Conservation (phyloP, 1,284 basidiomycete species). For the Ustilago shanxiensis region DNA sequence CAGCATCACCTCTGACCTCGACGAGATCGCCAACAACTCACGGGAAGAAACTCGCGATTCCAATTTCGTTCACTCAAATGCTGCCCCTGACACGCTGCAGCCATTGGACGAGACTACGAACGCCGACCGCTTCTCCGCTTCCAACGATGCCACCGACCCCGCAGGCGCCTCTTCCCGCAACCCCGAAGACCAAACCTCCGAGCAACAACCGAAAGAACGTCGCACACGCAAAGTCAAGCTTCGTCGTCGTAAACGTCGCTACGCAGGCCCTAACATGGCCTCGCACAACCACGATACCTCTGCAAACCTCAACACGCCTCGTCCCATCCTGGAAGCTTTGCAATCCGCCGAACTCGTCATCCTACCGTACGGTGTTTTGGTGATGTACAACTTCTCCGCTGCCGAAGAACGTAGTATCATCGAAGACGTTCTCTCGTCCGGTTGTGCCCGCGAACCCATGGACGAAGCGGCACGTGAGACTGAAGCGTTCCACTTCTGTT, state of each 20-base stretch:
- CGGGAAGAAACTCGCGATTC: slow-evolving; percentile 13
- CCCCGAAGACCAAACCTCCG: slow-evolving; percentile 4
- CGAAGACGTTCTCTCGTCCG: slow-evolving; percentile 65
- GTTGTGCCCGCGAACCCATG: slow-evolving; percentile 59
- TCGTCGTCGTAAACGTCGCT: slow-evolving; percentile 41
- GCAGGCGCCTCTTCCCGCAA: neutral
- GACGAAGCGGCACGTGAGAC: slow-evolving; percentile 60
- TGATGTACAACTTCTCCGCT: slow-evolving; percentile 69
- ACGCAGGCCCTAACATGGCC: slow-evolving; percentile 64
- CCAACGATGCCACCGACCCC: neutral
- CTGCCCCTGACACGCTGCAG: slow-evolving; percentile 6
- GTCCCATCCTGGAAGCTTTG: slow-evolving; percentile 64
- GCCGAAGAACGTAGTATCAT: slow-evolving; percentile 66
- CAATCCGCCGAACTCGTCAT: slow-evolving; percentile 67
- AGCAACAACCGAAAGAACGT: slow-evolving; percentile 32
- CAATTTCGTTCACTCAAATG: neutral
- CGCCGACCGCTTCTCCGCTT: neutral
- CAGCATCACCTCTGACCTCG: slow-evolving; percentile 34
- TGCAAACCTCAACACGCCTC: slow-evolving; percentile 64
- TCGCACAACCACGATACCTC: slow-evolving; percentile 69
- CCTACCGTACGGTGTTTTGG: slow-evolving; percentile 68
- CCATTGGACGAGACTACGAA: slow-evolving; percentile 10
- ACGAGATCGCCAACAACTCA: slow-evolving; percentile 26
- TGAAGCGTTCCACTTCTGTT: slow-evolving; percentile 70
- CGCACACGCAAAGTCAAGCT: slow-evolving; percentile 37